Base-by-base conservation (phyloP, 2,329 filamentous ascomycete genomes). In the Fusarium fujikuroi region DNA sequence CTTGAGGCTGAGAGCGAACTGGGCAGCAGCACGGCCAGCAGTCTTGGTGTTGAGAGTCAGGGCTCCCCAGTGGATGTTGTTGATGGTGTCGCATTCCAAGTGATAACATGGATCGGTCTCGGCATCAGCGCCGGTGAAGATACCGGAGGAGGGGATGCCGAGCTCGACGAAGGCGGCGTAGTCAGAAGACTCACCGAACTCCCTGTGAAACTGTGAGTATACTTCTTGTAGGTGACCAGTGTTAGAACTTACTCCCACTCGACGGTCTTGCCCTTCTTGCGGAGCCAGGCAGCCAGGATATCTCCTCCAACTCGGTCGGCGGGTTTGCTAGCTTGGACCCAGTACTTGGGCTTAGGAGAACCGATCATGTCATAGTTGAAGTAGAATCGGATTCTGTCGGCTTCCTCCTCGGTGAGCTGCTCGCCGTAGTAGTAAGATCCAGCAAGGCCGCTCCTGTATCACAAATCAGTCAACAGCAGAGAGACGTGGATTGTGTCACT, bases 301-400 rank as follows among this genome's bases (percentile, higher is more conserved):
- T 78, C 60, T 34, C 81, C 82, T 34, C 82, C 84, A 43, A 78
- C 69, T 47, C 77, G 71, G 70, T 86, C 82, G 14, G 79, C 84
- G 25, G 84, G 81, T 34, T 79, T 80, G 69, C 82, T 81, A 47
- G 82, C 78, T 61, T 85, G 84, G 12, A 86, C 80, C 60, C 75
- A 77, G 75, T 81, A 86, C 44, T 76, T 71, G 16, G 84, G 82
- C n/a, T 78, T 75, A 7, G 80, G 79, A 21, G 84, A 85, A n/a
- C 82, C 85, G 63, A 92, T 91, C 91, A 93, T 93, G 81, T 93
- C 91, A 76, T 91, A 92, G 83, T 93, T 91, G 79, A 92, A 88
- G 83, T 92, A 91, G 37, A 92, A 88, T 5, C 87, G 85, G 76
- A 93, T 89, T 80, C 89, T 90, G 68, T 87, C 83, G 1, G 81